Percentiles rank a stretch among this genome's conserved stretches.
Conservation (phyloP, 768 basidiomycete species). For the Panus rudis region DNA sequence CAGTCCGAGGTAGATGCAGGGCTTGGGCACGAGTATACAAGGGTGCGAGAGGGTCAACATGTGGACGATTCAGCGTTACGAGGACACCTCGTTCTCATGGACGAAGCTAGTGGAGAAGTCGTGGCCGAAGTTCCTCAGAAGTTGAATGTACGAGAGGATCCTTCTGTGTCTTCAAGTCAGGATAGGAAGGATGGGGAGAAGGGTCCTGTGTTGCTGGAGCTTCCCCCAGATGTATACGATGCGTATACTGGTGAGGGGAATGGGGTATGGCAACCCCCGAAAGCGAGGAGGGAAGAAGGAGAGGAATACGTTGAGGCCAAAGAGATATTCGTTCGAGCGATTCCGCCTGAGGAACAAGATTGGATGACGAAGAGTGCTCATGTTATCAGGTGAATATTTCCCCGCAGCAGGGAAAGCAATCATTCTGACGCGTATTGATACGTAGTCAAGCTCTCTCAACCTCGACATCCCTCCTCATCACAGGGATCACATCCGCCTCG, state of each 20-base stretch:
- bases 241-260: constrained; percentile 15
- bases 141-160: constrained; percentile 53
- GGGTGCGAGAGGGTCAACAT: constrained; percentile 1
- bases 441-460: constrained; percentile 59
- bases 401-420: not conserved
- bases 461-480: constrained; percentile 55
- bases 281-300: constrained; percentile 1
- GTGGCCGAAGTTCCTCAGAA: constrained; percentile 60
- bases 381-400: constrained; percentile 46
- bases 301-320: constrained; percentile 27
- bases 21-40: too few relatives aligned
- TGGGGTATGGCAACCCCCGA: not conserved
- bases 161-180: constrained; percentile 28
- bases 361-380: constrained; percentile 58
- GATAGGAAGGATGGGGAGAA: constrained; percentile 38
- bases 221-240: constrained; percentile 41
- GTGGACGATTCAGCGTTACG: constrained; percentile 15
- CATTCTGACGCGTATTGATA: constrained; percentile 5
- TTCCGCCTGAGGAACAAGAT: constrained; percentile 63
- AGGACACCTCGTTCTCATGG: constrained; percentile 63
- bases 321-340: constrained; percentile 50
- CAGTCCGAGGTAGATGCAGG: not conserved
- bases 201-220: constrained; percentile 68
- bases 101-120: constrained; percentile 66
- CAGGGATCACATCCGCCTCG: constrained; percentile 56